A percentile compares a stretch with the other conserved stretches of the same genome.
These are phyloP conservation scores for Claviceps sp. DNA, from an alignment of 2,329 filamentous ascomycete species.

Conservation along the genomic window DNA sequence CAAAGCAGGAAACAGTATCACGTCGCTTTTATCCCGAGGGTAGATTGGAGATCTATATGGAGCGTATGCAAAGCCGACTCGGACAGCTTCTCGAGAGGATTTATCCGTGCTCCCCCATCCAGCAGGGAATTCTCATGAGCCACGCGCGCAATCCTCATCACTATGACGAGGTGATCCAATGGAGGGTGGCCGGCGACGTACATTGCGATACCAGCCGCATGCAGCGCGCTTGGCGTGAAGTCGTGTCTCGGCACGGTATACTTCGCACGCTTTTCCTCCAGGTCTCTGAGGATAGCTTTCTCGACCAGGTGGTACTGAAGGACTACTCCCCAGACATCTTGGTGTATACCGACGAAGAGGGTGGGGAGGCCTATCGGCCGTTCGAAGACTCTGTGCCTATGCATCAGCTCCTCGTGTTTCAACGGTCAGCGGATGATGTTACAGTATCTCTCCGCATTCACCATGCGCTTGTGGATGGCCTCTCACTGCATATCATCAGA, in stretches of 20 bases:
- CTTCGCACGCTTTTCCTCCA: conserved; percentile 4
- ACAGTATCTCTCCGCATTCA: conserved; percentile 19
- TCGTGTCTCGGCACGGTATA: conserved; percentile 3
- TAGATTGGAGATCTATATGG: neutral
- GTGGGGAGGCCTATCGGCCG: too few species aligned
- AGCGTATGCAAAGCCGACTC: neutral
- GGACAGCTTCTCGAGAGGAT: conserved; percentile 14
- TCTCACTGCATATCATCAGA: conserved; percentile 11
- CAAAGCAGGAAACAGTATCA: neutral
- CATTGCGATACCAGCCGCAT: conserved; percentile 1
- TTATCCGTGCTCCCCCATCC: conserved; percentile 25
- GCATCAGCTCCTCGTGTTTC: neutral
- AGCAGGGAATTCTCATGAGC: conserved; percentile 23
- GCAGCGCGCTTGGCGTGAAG: conserved; percentile 6
- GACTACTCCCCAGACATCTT: neutral
- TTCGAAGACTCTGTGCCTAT: neutral
- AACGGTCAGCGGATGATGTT: conserved; percentile 4
- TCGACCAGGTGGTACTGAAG: neutral
- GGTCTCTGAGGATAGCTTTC: neutral
- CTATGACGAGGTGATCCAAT: conserved; percentile 3
- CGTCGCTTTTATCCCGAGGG: neutral
- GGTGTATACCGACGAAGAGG: neutral
- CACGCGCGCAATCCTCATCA: conserved; percentile 9
- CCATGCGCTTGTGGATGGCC: conserved; percentile 20
- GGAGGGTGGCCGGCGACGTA: neutral